Base-by-base conservation (phyloP, 2,329 filamentous ascomycete genomes). In the Didymella segeticola region DNA sequence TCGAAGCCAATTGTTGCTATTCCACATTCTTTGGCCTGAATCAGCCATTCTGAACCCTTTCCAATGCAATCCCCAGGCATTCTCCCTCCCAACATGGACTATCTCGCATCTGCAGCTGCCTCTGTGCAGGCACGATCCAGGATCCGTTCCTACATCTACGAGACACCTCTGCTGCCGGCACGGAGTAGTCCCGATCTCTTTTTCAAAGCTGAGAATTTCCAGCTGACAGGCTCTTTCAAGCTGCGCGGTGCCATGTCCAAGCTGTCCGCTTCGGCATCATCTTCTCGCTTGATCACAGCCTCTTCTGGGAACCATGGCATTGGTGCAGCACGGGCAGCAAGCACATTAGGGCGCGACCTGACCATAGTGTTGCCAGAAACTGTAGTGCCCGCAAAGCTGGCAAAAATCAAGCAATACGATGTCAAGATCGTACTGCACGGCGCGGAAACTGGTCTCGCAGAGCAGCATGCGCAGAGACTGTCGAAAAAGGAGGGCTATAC, bases 211-310 rank as follows among this genome's bases (percentile, higher is more conserved):
- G 49, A 53, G 15, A 47, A 47, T 27, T 53, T 53, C 41, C 49
- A 53, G 23, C 49, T 53, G 11, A 53, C 49, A 3, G 49, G 49
- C 34, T 53, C 42, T 15, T 53, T 47, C 49, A 53, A 53, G 37
- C 25, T 53, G n/a, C 39, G 34, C 14, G 49, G 49, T 27, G 49
- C 49, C 31, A 53, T 34, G 42, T 34, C 49, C 19, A 53, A 47
- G n/a, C 20, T 47, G 20, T 31, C 49, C 2, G 49, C 49, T 20
- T 37, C 42, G 1, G 7, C 14, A 10, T 10, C 31, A 2, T 20
- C 34, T 2, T 17, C 12, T 12, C 26, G 42, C 14, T 29, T 47
- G 23, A 41, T 53, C 42, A 53, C 42, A 7, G 49, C 49, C 23
- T 53, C 42, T 2, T 53, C 34, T 12, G 42, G 49, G 1, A 47